phyloP scores from a whole-genome alignment of 176 grass and related monocot genomes.

The Saccharum officinarum region DNA sequence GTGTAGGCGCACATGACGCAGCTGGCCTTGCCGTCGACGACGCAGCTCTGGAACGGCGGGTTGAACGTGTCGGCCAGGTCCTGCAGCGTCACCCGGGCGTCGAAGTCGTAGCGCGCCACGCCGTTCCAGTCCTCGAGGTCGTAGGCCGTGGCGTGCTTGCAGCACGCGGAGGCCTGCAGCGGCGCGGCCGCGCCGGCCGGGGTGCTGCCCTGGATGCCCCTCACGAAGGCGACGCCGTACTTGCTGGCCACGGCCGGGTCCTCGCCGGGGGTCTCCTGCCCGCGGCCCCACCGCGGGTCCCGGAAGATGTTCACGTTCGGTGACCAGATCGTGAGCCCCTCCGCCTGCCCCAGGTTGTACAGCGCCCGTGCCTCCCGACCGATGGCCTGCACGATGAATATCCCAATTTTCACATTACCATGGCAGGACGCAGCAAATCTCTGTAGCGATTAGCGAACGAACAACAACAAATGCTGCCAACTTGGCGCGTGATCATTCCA shows the following conservation, averaged over 20 bases:
- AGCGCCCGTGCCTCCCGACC: conserved; percentile 37
- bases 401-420: not conserved
- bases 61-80: conserved; percentile 80
- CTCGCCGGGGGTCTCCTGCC: conserved; percentile 86
- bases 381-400: conserved; percentile 16
- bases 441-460: too few species aligned
- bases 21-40: conserved; percentile 56
- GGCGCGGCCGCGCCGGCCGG: not conserved
- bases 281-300: conserved; percentile 76
- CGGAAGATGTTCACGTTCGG: conserved; percentile 84
- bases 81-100: conserved; percentile 53
- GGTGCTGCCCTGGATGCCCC: conserved; percentile 56
- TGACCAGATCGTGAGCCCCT: conserved; percentile 72
- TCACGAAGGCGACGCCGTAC: conserved; percentile 64
- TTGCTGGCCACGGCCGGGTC: conserved; percentile 48
- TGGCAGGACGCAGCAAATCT: not conserved
- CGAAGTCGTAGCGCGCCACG: conserved; percentile 45
- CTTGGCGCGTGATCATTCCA: not conserved
- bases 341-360: conserved; percentile 58
- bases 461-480: too few species aligned
- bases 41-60: conserved; percentile 72
- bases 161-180: conserved; percentile 72
- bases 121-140: conserved; percentile 79
- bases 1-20: conserved; percentile 91
- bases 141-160: conserved; percentile 88